Conservation (phyloP, 768 basidiomycete genomes). For the Ephemerocybe angulata region DNA sequence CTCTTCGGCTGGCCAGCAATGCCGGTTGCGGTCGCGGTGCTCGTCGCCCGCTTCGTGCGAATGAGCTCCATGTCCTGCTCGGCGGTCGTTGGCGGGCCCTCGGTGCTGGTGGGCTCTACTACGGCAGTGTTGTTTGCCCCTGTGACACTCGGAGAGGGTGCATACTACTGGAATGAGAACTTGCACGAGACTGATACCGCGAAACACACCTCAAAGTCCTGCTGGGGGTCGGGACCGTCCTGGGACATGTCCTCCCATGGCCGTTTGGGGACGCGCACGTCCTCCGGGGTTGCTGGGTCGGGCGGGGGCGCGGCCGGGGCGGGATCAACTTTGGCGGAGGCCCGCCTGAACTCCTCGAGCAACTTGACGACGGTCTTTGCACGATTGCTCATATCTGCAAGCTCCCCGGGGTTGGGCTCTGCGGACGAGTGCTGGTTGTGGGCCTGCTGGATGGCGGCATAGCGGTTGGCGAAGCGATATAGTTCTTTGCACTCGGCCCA, state of each 20-base stretch:
- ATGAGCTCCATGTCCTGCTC: conserved; percentile 87
- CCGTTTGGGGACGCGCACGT: conserved; percentile 64
- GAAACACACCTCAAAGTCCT: background rate
- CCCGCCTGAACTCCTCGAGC: background rate
- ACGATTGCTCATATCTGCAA: conserved; percentile 66
- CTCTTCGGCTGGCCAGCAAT: conserved; percentile 59
- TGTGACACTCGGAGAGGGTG: no score
- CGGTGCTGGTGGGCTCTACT: background rate
- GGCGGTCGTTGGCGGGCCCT: conserved; percentile 47
- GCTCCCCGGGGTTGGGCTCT: conserved; percentile 38
- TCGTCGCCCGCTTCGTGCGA: conserved; percentile 74
- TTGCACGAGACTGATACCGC: no score
- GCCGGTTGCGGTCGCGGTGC: conserved; percentile 52
- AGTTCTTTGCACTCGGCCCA: conserved; percentile 57
- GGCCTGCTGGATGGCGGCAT: conserved; percentile 9
- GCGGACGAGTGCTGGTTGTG: conserved; percentile 38
- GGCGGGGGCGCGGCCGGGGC: background rate
- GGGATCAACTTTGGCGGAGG: background rate
- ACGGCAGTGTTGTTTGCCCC: no score
- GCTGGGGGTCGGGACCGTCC: conserved; percentile 25
- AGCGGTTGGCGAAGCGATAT: conserved; percentile 29
- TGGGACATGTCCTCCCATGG: conserved; percentile 75
- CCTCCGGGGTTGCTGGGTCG: conserved; percentile 37
- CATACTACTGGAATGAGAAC: no score
- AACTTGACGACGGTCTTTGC: conserved; percentile 67